Percentiles rank a stretch among this genome's conserved stretches.
These are phyloP conservation scores for Cornus suecica DNA, from an alignment of 148 eudicot species.

Conservation along the genomic window DNA sequence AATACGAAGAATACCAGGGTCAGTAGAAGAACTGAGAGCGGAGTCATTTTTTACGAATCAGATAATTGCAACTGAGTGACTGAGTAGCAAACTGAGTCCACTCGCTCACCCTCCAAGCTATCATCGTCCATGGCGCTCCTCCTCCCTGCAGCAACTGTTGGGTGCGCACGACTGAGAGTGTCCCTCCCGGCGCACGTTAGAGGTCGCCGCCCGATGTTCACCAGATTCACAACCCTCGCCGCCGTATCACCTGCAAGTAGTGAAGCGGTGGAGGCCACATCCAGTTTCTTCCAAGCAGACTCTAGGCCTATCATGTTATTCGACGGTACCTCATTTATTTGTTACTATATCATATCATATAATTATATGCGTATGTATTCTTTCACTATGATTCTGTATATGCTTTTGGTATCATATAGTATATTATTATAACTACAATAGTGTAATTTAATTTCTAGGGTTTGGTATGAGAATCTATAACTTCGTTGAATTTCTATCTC, in stretches of 20 bases:
- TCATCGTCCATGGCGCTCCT: constrained; percentile 29
- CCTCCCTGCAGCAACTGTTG: constrained; percentile 7
- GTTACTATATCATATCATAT: too few relatives aligned
- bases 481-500: too few relatives aligned
- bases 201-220: constrained; percentile 14
- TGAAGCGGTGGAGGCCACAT: constrained; percentile 46
- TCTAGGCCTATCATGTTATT: constrained; percentile 94
- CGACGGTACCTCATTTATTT: constrained; percentile 58
- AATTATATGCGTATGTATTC: too few relatives aligned
- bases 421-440: too few relatives aligned
- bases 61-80: not conserved
- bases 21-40: too few relatives aligned
- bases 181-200: constrained; percentile 16
- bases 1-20: too few relatives aligned
- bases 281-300: constrained; percentile 66
- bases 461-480: too few relatives aligned
- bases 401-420: too few relatives aligned
- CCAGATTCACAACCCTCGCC: constrained; percentile 15
- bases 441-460: too few relatives aligned
- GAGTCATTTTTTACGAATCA: too few relatives aligned
- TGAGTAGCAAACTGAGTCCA: not conserved
- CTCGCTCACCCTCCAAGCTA: constrained; percentile 22
- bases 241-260: constrained; percentile 23
- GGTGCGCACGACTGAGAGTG: constrained; percentile 11
- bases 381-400: too few relatives aligned